A percentile compares a stretch with the other conserved stretches of the same genome.
phyloP scores from a whole-genome alignment of 1,284 basidiomycete species.

The Ganoderma resinaceum region DNA sequence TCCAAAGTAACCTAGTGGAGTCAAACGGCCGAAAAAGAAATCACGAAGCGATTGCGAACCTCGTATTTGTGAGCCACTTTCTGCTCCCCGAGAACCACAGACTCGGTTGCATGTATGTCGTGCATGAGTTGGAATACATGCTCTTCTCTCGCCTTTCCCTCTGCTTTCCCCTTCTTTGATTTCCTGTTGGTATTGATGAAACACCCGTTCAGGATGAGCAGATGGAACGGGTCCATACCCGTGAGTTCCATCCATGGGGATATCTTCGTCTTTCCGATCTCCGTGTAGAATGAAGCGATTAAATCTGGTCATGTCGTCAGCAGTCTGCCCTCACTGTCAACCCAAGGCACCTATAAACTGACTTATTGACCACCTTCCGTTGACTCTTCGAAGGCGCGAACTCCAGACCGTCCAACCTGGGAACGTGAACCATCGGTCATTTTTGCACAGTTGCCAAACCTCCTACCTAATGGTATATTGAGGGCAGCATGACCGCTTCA shows the following conservation, averaged over 20 bases:
- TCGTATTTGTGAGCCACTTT: slow-evolving; percentile 54
- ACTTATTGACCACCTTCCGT: slow-evolving; percentile 78
- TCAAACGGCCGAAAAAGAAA: neutral
- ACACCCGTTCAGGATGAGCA: neutral
- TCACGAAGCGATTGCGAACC: slow-evolving; percentile 44
- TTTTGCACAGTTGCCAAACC: neutral
- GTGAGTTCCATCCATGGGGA: slow-evolving; percentile 33
- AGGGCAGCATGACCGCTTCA: slow-evolving; percentile 86
- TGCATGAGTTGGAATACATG: slow-evolving; percentile 46
- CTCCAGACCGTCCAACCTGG: slow-evolving; percentile 73
- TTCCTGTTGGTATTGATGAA: neutral
- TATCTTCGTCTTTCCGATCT: slow-evolving; percentile 43
- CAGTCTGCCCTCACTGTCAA: neutral
- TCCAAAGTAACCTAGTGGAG: slow-evolving; percentile 70
- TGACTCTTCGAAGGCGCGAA: slow-evolving; percentile 85
- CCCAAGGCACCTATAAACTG: slow-evolving; percentile 16
- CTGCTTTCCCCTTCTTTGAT: neutral
- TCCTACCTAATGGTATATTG: slow-evolving; percentile 89
- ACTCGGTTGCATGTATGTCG: slow-evolving; percentile 57
- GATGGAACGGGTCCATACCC: neutral
- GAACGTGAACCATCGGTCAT: neutral
- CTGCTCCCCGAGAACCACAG: slow-evolving; percentile 33
- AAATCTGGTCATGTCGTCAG: slow-evolving; percentile 57
- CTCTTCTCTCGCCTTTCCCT: slow-evolving; percentile 14
- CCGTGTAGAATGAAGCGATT: slow-evolving; percentile 73